Base-by-base conservation (phyloP, 441 rosid species). In the Aquilaria agallochum region DNA sequence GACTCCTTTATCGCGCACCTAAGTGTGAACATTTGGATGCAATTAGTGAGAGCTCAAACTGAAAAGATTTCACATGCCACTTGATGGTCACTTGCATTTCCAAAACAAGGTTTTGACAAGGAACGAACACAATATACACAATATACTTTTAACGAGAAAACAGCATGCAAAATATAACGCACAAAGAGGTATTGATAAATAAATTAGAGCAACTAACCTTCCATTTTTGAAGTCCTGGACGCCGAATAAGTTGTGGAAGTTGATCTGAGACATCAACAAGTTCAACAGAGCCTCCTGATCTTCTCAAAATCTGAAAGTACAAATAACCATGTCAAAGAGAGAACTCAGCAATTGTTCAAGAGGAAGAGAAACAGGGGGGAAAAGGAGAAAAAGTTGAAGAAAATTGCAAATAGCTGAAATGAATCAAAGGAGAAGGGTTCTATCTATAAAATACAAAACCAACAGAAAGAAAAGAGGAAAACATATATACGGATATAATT, bases 201-300 rank as follows among this genome's bases (percentile, higher is more conserved):
- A 10, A 40, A 40, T 40, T 40, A 10, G 40, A 49, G 63, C n/a
- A 64, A 73, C 81, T 51, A 62, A 91, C 98, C 99, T 89, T 95
- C 98, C 98, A 95, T 74, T 65, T 92, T 68, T 55, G 83, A 63
- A 88, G 83, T 74, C 98, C 99, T 47, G 96, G 95, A 63, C 93
- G 81, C 50, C 92, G 78, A 65, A 85, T 71, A 76, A 95, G 97
- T 63, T 81, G 85, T 57, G 98, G 99, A 73, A 86, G 85, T 72
- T 85, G 85, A 60, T 65, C 68, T 47, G 97, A 83, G 66, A 89
- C 96, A 69, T 95, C 92, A 68, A 89, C 70, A 57, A 95, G 93
- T 80, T 95, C 95, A 72, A 92, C 88, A 67, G 89, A 83, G 63
- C 82, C 86, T 60, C 79, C 88, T 75, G 89, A 85, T 72, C 77